Evolutionary conservation across 352 stramenopile species (phyloP).

Genomic region (Phytophthora sp.): DNA sequence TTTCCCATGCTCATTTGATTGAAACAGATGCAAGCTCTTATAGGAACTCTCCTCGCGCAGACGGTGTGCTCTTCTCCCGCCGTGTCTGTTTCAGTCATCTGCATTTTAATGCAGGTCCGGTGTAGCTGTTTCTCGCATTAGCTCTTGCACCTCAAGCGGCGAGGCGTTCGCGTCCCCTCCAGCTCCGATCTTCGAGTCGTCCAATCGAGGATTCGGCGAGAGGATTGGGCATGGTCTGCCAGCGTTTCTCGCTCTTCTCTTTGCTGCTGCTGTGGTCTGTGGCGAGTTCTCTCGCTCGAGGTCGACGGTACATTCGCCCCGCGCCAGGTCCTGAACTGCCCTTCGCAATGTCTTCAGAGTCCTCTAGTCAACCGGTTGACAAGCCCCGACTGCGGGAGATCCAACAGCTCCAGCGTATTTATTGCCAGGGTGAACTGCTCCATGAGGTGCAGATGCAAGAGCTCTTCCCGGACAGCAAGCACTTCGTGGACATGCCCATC

Average conservation of each 20-base stretch:
- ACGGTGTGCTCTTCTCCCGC: no score
- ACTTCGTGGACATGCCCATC: slow-evolving; percentile 92
- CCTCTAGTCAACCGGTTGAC: background rate
- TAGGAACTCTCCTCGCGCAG: no score
- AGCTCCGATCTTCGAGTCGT: slow-evolving; percentile 9
- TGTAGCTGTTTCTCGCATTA: no score
- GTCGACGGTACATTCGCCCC: slow-evolving; percentile 20
- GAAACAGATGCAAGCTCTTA: no score
- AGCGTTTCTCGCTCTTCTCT: background rate
- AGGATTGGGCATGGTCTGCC: slow-evolving; percentile 22
- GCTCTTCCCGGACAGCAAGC: slow-evolving; percentile 87
- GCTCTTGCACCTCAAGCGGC: no score
- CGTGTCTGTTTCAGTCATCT: no score
- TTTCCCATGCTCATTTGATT: no score
- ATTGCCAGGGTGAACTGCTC: slow-evolving; percentile 59
- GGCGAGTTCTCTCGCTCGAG: slow-evolving; percentile 6
- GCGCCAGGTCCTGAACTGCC: background rate
- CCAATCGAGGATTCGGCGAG: slow-evolving; percentile 2
- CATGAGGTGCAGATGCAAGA: slow-evolving; percentile 63
- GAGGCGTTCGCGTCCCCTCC: background rate
- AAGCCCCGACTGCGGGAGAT: slow-evolving; percentile 19
- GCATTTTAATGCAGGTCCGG: no score
- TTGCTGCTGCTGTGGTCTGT: slow-evolving; percentile 17
- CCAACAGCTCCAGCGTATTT: slow-evolving; percentile 46
- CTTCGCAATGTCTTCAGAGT: slow-evolving; percentile 10